These are phyloP conservation scores for Coniochaeta pulveracea DNA, from an alignment of 2,329 filamentous ascomycete genomes.

Conservation along the genomic window DNA sequence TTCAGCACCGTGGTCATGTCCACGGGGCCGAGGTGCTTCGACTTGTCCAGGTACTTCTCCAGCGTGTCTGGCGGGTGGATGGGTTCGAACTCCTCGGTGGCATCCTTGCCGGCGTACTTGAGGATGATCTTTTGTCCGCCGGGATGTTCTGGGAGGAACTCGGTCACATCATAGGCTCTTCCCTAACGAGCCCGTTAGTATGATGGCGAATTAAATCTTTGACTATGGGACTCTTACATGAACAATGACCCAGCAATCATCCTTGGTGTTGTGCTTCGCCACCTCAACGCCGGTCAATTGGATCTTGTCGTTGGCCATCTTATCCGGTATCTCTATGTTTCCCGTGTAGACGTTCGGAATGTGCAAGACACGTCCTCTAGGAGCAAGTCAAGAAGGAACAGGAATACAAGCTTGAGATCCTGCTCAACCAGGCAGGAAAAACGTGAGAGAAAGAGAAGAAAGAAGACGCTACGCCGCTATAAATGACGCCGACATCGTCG, in stretches of 20 bases:
- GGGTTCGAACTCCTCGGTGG: conserved; percentile 82
- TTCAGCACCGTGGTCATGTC: conserved; percentile 71
- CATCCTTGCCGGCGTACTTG: conserved; percentile 93
- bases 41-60: conserved; percentile 69
- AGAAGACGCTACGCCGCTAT: no score
- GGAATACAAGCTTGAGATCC: no score
- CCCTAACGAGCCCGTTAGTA: conserved; percentile 31
- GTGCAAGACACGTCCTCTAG: no score
- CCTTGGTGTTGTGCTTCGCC: conserved; percentile 62
- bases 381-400: no score
- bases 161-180: conserved; percentile 81
- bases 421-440: no score
- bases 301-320: conserved; percentile 18
- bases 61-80: conserved; percentile 84
- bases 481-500: no score
- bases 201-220: conserved; percentile 1
- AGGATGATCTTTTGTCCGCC: conserved; percentile 88
- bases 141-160: conserved; percentile 85
- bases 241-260: conserved; percentile 88
- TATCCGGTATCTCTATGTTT: background rate
- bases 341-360: background rate
- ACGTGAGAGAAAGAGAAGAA: no score
- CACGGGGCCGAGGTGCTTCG: conserved; percentile 81
- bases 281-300: conserved; percentile 40
- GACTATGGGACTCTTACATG: conserved; percentile 38